phyloP scores from a whole-genome alignment of 1,284 basidiomycete genomes.

The Tremellales sp. region DNA sequence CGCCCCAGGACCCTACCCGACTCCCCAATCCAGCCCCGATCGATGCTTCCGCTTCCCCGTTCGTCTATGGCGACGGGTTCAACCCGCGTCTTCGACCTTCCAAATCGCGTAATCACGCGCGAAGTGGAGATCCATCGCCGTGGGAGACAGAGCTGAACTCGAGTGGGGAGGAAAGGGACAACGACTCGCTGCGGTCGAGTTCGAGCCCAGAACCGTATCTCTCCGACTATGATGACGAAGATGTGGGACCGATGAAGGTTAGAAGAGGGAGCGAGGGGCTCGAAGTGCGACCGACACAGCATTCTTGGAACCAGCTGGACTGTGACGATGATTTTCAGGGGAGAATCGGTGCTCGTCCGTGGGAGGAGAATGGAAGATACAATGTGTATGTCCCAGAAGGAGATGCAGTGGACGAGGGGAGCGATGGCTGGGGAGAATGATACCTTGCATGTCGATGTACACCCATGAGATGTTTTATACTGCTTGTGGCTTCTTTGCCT shows the following conservation, averaged over 20 bases:
- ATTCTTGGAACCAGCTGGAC: constrained; percentile 7
- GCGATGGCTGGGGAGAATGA: background rate
- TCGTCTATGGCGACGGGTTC: constrained; percentile 72
- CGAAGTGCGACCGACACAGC: constrained; percentile 24
- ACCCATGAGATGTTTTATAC: background rate
- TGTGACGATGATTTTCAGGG: background rate
- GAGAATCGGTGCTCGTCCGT: constrained; percentile 11
- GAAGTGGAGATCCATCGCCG: constrained; percentile 5
- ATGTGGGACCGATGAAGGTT: constrained; percentile 30
- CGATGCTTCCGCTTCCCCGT: constrained; percentile 58
- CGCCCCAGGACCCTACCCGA: constrained; percentile 52
- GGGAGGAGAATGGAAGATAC: constrained; percentile 28
- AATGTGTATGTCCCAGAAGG: constrained; percentile 26
- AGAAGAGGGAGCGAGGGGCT: constrained; percentile 40
- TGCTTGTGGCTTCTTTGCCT: background rate
- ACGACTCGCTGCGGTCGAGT: constrained; percentile 22
- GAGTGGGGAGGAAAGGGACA: constrained; percentile 51
- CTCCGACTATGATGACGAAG: constrained; percentile 50
- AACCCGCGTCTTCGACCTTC: constrained; percentile 69
- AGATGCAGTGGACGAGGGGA: constrained; percentile 1
- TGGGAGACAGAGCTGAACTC: constrained; percentile 46
- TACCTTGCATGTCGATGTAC: background rate
- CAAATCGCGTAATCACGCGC: constrained; percentile 55
- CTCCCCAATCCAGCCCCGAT: constrained; percentile 28
- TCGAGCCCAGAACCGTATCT: constrained; percentile 43